Evolutionary conservation across 2,329 filamentous ascomycete genomes (phyloP), one percentile per base, ranked within the genome.

Genomic region (Monosporascus sp.): DNA sequence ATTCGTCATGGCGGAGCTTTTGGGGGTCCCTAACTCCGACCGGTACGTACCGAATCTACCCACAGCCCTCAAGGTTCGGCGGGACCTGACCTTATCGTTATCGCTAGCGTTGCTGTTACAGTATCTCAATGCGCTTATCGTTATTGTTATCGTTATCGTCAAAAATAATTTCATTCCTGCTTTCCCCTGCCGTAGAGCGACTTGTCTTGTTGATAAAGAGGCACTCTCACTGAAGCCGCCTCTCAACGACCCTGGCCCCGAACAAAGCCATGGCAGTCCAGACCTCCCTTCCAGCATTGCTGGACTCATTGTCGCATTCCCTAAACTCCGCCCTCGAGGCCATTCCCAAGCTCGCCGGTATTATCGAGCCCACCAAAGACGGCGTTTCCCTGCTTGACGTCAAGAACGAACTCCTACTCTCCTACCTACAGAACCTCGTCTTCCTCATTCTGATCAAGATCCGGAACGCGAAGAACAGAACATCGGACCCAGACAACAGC

Each of bases 391-490:
- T 99, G 1, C 86, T 99, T 65, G 91, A 97, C 68, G 85, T 90
- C 59, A 99, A 99, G 75, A 97, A 95, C 72, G 94, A 99, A 68
- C 80, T 99, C n/a, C 85, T 99, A 18, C 85, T 99, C 40, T 93
- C 93, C 4, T 99, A 99, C 72, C 79, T 99, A 0, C 93, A 99
- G 65, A 95, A 96, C 65, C 83, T 97, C 4, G 89, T 94, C 45
- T 96, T 96, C 62, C 76, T 96, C 41, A 87, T 96, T 45, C 76
- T 96, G 2, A 72, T 95, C 38, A 93, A 95, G 65, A 72, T 97
- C 20, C 84, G 89, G 54, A 84, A 85, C 66, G 56, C 71, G 37
- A 63, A 68, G 55, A 54, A 66, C 59, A 58, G 53, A 44, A 58
- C 45, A 4, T 62, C 64, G 1, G 61, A 64, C 7, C 61, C 56